phyloP scores from a whole-genome alignment of 352 stramenopile species.

The Globisporangium okanoganense region DNA sequence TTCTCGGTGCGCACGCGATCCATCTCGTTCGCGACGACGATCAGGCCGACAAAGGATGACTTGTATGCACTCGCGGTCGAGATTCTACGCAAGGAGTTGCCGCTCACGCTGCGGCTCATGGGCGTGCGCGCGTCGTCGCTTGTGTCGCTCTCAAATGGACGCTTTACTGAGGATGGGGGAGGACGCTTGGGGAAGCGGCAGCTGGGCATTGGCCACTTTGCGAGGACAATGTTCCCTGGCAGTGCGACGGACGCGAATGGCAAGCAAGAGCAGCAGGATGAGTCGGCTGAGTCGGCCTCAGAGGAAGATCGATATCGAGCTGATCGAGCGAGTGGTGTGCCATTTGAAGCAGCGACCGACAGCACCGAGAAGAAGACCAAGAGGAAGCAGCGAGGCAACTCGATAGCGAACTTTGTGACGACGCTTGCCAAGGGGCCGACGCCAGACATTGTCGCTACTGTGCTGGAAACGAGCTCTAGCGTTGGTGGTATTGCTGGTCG shows the following conservation, averaged over 20 bases:
- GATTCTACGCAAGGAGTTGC: constrained; percentile 57
- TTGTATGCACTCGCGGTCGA: constrained; percentile 41
- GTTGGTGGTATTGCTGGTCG: background rate
- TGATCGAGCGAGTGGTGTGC: too few relatives aligned
- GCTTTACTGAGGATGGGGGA: constrained; percentile 16
- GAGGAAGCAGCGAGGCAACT: constrained; percentile 2
- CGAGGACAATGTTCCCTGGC: constrained; percentile 1
- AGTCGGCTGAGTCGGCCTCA: constrained; percentile 3
- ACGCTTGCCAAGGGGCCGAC: constrained; percentile 9
- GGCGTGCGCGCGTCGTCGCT: constrained; percentile 55
- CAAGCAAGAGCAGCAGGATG: background rate
- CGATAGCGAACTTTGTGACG: constrained; percentile 13
- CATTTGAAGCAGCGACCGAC: background rate
- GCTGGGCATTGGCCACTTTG: constrained; percentile 44
- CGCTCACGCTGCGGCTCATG: constrained; percentile 63
- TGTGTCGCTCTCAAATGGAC: constrained; percentile 21
- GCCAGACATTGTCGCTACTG: constrained; percentile 13
- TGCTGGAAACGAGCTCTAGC: constrained; percentile 20
- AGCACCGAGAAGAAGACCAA: background rate
- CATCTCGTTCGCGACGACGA: constrained; percentile 32
- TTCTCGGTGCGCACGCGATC: constrained; percentile 59
- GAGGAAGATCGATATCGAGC: background rate
- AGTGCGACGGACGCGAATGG: background rate
- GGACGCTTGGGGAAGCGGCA: constrained; percentile 27
- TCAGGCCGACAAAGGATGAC: constrained; percentile 38